These are phyloP conservation scores for Nitzschia inconspicua DNA, from an alignment of 108 stramenopile species.

Conservation along the genomic window DNA sequence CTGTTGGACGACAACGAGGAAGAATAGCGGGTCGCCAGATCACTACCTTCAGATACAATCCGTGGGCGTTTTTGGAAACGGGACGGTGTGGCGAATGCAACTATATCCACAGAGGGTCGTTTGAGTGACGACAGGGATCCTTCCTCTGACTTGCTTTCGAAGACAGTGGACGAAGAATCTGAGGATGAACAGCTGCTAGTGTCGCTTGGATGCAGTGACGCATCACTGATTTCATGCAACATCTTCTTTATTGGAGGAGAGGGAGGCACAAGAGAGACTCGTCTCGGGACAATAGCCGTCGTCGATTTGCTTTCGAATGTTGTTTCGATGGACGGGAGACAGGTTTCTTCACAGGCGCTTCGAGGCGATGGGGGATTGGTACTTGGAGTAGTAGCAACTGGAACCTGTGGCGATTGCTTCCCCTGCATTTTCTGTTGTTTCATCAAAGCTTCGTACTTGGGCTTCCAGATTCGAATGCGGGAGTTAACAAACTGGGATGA, in stretches of 20 bases:
- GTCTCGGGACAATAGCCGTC: not conserved
- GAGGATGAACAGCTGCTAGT: too few species aligned
- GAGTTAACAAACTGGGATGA: conserved; percentile 88
- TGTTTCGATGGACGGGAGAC: too few species aligned
- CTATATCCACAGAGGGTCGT: not conserved
- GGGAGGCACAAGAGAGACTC: not conserved
- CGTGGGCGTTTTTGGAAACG: conserved; percentile 3
- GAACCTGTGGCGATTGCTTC: not conserved
- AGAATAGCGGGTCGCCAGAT: not conserved
- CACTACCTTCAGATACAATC: not conserved
- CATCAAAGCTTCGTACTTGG: conserved; percentile 28
- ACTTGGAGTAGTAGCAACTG: too few species aligned
- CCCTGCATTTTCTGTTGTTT: conserved; percentile 5
- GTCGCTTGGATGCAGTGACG: too few species aligned
- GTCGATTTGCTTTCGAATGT: too few species aligned
- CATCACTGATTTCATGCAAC: too few species aligned
- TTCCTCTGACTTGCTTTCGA: too few species aligned
- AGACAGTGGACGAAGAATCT: too few species aligned
- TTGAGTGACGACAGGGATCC: too few species aligned
- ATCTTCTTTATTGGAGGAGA: not conserved
- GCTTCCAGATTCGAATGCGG: conserved; percentile 80
- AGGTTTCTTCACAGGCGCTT: too few species aligned
- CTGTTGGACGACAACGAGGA: not conserved
- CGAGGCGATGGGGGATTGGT: too few species aligned
- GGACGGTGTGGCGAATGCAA: not conserved